phyloP scores from a whole-genome alignment of 2,329 filamentous ascomycete species.

The Colletotrichum caudatum region DNA sequence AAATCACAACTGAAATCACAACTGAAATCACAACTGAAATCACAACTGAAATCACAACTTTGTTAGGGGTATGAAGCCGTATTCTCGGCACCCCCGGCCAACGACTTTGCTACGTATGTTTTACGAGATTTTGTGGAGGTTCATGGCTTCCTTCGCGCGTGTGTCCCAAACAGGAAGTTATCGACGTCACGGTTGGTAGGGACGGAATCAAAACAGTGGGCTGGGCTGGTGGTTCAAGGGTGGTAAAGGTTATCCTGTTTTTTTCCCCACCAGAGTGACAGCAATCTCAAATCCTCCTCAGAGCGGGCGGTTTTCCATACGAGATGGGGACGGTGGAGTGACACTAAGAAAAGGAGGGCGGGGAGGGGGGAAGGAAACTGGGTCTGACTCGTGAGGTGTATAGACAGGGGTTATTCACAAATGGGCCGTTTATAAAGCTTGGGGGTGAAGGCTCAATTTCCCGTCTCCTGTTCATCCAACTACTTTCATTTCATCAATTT shows the following conservation, averaged over 20 bases:
- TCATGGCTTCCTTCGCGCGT: conserved; percentile 23
- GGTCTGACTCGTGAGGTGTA: conserved; percentile 32
- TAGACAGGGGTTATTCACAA: conserved; percentile 24
- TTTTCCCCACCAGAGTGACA: no score
- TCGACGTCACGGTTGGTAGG: conserved; percentile 25
- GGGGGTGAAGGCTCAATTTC: conserved; percentile 21
- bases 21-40: conserved; percentile 10
- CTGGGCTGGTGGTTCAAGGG: conserved; percentile 22
- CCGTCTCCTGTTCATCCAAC: conserved; percentile 9
- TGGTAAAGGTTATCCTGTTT: no score
- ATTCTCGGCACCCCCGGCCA: conserved; percentile 20
- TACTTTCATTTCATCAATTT: conserved; percentile 32
- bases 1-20: conserved; percentile 1
- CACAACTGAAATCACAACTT: background rate
- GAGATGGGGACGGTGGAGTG: conserved; percentile 39
- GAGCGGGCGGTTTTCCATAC: conserved; percentile 34
- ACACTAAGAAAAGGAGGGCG: conserved; percentile 14
- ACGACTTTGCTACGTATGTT: background rate
- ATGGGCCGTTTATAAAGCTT: conserved; percentile 39
- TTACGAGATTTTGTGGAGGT: conserved; percentile 27
- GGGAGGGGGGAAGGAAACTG: background rate
- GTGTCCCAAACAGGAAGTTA: conserved; percentile 20
- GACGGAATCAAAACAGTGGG: conserved; percentile 8
- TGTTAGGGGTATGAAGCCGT: background rate
- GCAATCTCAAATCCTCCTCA: conserved; percentile 38